These are phyloP conservation scores for Biscogniauxia marginata DNA, from an alignment of 2,329 filamentous ascomycete species.

Conservation along the genomic window DNA sequence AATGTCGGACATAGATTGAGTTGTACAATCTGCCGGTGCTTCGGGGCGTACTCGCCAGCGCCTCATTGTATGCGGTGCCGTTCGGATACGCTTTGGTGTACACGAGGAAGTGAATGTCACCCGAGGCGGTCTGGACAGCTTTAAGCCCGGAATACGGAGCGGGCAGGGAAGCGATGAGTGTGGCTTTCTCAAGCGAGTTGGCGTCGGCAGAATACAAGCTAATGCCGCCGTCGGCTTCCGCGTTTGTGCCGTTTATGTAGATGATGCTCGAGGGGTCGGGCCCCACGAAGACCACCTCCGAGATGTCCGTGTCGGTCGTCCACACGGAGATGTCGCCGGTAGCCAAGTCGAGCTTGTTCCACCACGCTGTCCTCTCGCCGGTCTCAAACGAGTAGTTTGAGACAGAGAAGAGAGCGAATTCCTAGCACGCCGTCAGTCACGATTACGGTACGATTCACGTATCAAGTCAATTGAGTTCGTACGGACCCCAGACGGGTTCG, in stretches of 20 bases:
- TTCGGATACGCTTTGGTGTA: slow-evolving; percentile 55
- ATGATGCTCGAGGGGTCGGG: slow-evolving; percentile 46
- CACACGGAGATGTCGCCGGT: slow-evolving; percentile 53
- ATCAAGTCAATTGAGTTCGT: background rate
- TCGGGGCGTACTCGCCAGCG: slow-evolving; percentile 43
- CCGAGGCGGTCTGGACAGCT: slow-evolving; percentile 29
- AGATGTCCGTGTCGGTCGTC: slow-evolving; percentile 51
- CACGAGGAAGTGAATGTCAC: slow-evolving; percentile 39
- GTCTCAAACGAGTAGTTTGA: slow-evolving; percentile 61
- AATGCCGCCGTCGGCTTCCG: slow-evolving; percentile 40
- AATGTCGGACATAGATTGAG: slow-evolving; percentile 57
- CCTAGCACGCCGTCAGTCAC: slow-evolving; percentile 24
- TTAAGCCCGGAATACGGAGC: slow-evolving; percentile 40
- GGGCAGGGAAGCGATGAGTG: slow-evolving; percentile 36
- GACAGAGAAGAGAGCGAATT: slow-evolving; percentile 46
- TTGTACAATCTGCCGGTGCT: slow-evolving; percentile 56
- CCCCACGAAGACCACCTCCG: slow-evolving; percentile 57
- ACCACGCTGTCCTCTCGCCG: slow-evolving; percentile 43
- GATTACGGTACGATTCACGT: background rate
- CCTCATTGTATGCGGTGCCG: slow-evolving; percentile 56
- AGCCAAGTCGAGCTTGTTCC: slow-evolving; percentile 56
- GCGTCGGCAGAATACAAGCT: slow-evolving; percentile 39
- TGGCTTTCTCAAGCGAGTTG: slow-evolving; percentile 26
- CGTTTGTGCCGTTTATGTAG: slow-evolving; percentile 50
- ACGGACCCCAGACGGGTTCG: slow-evolving; percentile 35